Evolutionary conservation across 345 rosid genomes (phyloP).

Genomic region (Tarenaya hassleriana): DNA sequence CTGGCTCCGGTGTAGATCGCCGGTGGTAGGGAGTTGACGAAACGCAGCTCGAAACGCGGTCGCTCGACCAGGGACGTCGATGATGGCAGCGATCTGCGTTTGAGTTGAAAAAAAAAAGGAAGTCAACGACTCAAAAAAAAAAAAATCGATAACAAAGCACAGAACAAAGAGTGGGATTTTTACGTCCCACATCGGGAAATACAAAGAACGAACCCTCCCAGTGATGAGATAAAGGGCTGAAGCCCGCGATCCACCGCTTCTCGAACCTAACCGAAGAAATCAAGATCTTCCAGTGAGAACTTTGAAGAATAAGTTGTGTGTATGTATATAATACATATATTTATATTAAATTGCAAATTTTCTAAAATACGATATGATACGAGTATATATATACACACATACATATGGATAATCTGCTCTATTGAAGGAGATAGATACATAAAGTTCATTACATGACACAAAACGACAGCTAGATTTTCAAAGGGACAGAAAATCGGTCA

Average conservation of each 20-base stretch:
- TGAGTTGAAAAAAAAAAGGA: background rate
- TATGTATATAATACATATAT: too few species aligned
- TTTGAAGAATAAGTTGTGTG: too few species aligned
- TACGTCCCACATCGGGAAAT: background rate
- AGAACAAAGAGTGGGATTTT: background rate
- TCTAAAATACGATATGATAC: background rate
- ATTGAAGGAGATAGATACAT: too few species aligned
- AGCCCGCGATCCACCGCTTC: conserved; percentile 37
- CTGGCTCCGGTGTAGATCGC: conserved; percentile 40
- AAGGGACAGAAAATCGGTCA: conserved; percentile 19
- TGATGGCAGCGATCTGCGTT: background rate
- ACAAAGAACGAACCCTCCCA: conserved; percentile 28
- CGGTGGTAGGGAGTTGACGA: conserved; percentile 28
- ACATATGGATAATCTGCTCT: too few species aligned
- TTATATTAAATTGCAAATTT: background rate
- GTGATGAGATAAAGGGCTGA: conserved; percentile 12
- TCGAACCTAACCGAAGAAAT: conserved; percentile 29
- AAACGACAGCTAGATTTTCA: background rate
- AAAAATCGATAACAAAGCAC: background rate
- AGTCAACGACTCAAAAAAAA: background rate
- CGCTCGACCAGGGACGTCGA: background rate
- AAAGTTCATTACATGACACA: background rate
- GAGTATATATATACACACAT: background rate
- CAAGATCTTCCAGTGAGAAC: too few species aligned
- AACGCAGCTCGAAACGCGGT: conserved; percentile 21